These are phyloP conservation scores for Sonneratia alba DNA, from an alignment of 345 rosid species.

Conservation along the genomic window DNA sequence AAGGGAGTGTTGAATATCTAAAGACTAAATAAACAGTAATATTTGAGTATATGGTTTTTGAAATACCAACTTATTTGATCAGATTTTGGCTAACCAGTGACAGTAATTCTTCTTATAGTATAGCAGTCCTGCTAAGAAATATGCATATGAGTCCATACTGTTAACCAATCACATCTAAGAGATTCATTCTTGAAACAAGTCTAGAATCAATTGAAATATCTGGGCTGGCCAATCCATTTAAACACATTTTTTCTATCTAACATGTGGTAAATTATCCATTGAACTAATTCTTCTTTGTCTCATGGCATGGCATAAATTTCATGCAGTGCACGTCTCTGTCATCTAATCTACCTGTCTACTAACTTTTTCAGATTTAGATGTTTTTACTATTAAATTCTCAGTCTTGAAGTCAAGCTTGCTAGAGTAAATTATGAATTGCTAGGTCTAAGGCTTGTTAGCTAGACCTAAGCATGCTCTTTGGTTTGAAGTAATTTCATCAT, in stretches of 20 bases:
- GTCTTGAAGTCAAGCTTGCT: neutral
- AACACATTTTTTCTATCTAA: neutral
- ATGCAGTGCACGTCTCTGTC: neutral
- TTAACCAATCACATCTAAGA: neutral
- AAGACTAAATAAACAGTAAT: neutral
- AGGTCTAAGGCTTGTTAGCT: neutral
- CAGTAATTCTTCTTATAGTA: neutral
- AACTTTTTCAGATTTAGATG: neutral
- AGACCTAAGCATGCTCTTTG: neutral
- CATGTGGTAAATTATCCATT: neutral
- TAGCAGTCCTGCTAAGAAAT: neutral
- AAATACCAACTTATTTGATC: neutral
- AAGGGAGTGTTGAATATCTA: too few species aligned
- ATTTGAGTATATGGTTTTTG: neutral
- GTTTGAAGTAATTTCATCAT: neutral
- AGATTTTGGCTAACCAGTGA: neutral
- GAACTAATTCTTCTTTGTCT: neutral
- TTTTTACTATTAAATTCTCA: neutral
- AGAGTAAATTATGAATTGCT: neutral
- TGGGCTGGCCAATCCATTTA: neutral
- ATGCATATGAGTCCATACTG: neutral
- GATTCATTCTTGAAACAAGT: neutral
- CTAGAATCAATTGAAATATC: neutral
- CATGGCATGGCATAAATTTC: neutral
- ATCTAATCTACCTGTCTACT: neutral